Base-by-base conservation (phyloP, 2,329 filamentous ascomycete genomes). In the Diaporthe vexans region DNA sequence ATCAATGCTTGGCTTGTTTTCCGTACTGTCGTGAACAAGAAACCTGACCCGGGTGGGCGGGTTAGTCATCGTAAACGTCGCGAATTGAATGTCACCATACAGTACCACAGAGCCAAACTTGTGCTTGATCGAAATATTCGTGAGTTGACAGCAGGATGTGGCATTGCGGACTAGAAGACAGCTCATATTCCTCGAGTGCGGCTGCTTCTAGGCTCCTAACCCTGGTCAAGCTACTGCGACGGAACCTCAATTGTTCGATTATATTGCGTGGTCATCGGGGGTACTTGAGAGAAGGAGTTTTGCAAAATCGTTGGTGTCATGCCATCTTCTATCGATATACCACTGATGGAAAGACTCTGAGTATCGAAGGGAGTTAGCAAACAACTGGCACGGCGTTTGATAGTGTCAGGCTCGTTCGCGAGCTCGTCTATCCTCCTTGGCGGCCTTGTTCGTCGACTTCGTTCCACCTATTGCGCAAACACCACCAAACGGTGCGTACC, bases 151-250 rank as follows among this genome's bases (percentile, higher is more conserved):
- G 8, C 17, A 13, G 19, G 1, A 21, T 11, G 19, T 35, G 35
- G 54, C 19, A 57, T 35, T 21, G 9, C 11, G 17, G 13, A 10
- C 1, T 4, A n/a, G 9, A n/a, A 4, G 29, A n/a, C 29, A 35
- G 24, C 5, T n/a, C 1, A 0, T 33, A 4, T 4, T 4, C 8
- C 24, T 5, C 11, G 29, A 35, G 6, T 8, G 19, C 8, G 4
- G 7, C 29, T 35, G 9, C 54, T 57, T 57, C 17, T 21, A 17
- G 3, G 54, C 8, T 57, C 26, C 15, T 33, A 57, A 3, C 4
- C 9, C 3, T 35, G 10, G 11, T 5, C 13, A 52, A 52, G 10
- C n/a, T 52, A 24, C 4, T 26, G n/a, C n/a, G 4, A n/a, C n/a
- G n/a, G n/a, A n/a, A n/a, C n/a, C n/a, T n/a, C n/a, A n/a, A n/a